These are phyloP conservation scores for Populus hybrid DNA, from an alignment of 441 rosid species.

Conservation along the genomic window DNA sequence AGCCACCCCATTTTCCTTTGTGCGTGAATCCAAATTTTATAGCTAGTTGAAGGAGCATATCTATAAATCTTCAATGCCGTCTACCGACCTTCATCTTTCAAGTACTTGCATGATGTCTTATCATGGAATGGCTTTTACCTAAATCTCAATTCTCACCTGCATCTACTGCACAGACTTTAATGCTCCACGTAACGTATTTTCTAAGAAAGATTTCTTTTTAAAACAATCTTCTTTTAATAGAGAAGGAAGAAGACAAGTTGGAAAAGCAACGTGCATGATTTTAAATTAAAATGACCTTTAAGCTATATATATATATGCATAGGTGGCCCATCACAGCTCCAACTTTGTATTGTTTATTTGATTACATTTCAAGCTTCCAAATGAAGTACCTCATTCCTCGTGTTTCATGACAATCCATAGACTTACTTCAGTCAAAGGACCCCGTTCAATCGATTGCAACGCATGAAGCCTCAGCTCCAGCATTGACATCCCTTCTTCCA, in stretches of 20 bases:
- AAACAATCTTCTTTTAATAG: slow-evolving; percentile 1
- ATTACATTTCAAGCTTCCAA: slow-evolving; percentile 11
- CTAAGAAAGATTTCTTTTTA: not conserved
- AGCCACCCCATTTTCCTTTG: slow-evolving; percentile 11
- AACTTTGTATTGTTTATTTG: slow-evolving; percentile 1
- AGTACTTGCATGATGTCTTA: slow-evolving; percentile 17
- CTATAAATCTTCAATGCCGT: slow-evolving; percentile 8
- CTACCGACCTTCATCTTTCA: slow-evolving; percentile 20
- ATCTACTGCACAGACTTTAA: not conserved
- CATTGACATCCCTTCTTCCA: slow-evolving; percentile 42
- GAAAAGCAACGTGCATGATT: slow-evolving; percentile 5
- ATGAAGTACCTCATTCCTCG: not conserved
- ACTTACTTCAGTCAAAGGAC: slow-evolving; percentile 68
- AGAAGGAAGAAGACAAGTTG: slow-evolving; percentile 4
- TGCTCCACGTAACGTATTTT: not conserved
- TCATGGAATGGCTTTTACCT: slow-evolving; percentile 38
- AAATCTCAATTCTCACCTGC: slow-evolving; percentile 20
- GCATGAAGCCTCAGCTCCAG: slow-evolving; percentile 33
- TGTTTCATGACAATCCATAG: slow-evolving; percentile 34
- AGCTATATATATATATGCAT: slow-evolving; percentile 4
- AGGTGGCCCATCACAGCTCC: slow-evolving; percentile 9
- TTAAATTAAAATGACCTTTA: not conserved
- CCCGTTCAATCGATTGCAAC: slow-evolving; percentile 41
- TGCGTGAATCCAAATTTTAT: slow-evolving; percentile 2
- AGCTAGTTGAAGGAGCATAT: slow-evolving; percentile 22